phyloP scores from a whole-genome alignment of 139 green algal genomes.

The Gonium pectorale region DNA sequence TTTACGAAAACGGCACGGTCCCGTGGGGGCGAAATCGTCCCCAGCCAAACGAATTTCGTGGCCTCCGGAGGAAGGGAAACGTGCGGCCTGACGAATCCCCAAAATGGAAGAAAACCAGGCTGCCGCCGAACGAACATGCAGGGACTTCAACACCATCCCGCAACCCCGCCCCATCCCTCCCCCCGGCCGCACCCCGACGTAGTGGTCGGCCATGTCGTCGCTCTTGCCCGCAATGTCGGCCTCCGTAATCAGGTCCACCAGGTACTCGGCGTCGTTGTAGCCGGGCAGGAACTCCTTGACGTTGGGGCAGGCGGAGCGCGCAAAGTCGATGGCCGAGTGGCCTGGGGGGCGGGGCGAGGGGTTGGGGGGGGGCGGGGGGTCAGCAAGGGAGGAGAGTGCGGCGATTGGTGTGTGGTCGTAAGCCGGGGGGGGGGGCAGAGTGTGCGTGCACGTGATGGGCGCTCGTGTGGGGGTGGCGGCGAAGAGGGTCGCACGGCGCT shows the following conservation, averaged over 20 bases:
- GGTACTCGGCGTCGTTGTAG: slow-evolving; percentile 71
- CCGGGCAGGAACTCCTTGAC: slow-evolving; percentile 46
- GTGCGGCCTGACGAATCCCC: no score
- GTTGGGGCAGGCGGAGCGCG: slow-evolving; percentile 14
- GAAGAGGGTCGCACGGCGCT: no score
- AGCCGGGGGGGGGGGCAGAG: no score
- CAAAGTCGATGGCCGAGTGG: slow-evolving; percentile 41
- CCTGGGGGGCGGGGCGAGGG: not conserved
- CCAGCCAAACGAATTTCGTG: no score
- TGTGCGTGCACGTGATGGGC: no score
- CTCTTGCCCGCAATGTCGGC: slow-evolving; percentile 17
- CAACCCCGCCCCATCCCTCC: not conserved
- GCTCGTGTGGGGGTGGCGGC: no score
- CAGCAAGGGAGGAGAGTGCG: not conserved
- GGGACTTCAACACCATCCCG: not conserved
- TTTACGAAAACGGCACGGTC: no score
- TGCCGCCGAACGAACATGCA: no score
- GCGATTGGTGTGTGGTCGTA: no score
- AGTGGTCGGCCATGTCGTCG: slow-evolving; percentile 30
- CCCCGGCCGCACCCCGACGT: not conserved
- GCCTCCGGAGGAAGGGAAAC: no score
- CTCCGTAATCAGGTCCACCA: slow-evolving; percentile 69
- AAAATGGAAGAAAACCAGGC: no score
- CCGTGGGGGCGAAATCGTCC: no score
- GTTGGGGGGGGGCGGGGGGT: not conserved